phyloP scores from a whole-genome alignment of 345 rosid genomes.

The Trapa incisa region DNA sequence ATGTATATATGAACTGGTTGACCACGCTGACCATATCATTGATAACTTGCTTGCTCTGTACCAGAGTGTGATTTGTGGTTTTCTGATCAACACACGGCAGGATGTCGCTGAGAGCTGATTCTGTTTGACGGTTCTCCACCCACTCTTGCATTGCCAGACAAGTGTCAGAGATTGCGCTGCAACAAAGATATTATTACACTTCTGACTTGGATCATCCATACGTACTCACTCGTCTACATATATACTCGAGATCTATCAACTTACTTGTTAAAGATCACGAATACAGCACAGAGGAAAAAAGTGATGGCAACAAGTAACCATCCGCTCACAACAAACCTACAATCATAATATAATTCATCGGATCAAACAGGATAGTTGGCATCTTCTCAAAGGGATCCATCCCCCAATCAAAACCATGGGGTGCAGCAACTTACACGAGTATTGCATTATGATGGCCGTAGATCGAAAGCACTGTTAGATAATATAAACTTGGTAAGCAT shows the following conservation, averaged over 20 bases:
- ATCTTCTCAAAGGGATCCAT: not conserved
- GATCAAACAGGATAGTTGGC: not conserved
- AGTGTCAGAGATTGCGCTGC: slow-evolving; percentile 73
- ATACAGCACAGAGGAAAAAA: slow-evolving; percentile 75
- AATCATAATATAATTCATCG: slow-evolving; percentile 7
- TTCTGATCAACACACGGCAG: slow-evolving; percentile 88
- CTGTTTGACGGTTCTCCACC: slow-evolving; percentile 82
- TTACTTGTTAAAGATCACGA: slow-evolving; percentile 75
- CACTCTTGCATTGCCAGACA: slow-evolving; percentile 92
- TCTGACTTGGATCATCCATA: not conserved
- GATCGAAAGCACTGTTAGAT: slow-evolving; percentile 53
- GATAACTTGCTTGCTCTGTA: slow-evolving; percentile 85
- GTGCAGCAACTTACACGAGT: slow-evolving; percentile 42
- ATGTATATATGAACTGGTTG: slow-evolving; percentile 64
- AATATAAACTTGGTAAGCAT: slow-evolving; percentile 8
- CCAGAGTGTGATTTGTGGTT: slow-evolving; percentile 80
- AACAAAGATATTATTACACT: slow-evolving; percentile 2
- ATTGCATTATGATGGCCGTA: slow-evolving; percentile 64
- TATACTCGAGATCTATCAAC: slow-evolving; percentile 9
- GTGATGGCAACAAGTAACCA: slow-evolving; percentile 84
- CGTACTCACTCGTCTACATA: not conserved
- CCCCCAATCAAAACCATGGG: not conserved
- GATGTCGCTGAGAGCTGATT: slow-evolving; percentile 80
- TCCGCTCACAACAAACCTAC: slow-evolving; percentile 76
- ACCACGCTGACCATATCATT: slow-evolving; percentile 63